phyloP scores from a whole-genome alignment of 129 eudicot genomes.

The Artemisia annua region DNA sequence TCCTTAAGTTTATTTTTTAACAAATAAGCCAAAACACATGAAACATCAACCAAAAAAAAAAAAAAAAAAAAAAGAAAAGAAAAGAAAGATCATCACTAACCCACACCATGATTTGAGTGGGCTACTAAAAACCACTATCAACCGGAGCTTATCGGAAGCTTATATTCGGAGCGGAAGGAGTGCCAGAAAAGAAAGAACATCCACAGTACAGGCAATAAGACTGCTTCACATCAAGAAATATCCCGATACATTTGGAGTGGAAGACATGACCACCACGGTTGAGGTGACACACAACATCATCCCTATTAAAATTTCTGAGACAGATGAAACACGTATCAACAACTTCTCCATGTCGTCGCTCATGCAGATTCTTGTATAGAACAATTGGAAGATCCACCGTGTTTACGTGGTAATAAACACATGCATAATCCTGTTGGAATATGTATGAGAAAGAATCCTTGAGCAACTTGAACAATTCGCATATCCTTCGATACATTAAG shows the following conservation, averaged over 20 bases:
- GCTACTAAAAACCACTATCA: neutral
- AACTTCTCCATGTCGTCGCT: constrained; percentile 9
- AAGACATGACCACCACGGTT: constrained; percentile 24
- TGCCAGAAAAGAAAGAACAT: constrained; percentile 21
- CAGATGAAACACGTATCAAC: constrained; percentile 27
- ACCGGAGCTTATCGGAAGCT: neutral
- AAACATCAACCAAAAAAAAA: too few species aligned
- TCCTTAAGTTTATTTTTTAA: too few species aligned
- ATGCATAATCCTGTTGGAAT: constrained; percentile 6
- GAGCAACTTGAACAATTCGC: constrained; percentile 5
- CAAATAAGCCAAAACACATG: too few species aligned
- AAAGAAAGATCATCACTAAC: neutral
- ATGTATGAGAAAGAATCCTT: neutral
- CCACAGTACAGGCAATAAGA: constrained; percentile 11
- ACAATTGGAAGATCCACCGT: constrained; percentile 22
- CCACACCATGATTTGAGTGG: neutral
- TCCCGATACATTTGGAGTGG: constrained; percentile 19
- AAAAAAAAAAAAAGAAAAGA: too few species aligned
- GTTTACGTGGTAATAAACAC: neutral
- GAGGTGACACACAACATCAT: constrained; percentile 25
- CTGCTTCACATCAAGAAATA: constrained; percentile 9
- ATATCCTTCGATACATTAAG: neutral
- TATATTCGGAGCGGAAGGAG: neutral
- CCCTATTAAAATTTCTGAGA: neutral
- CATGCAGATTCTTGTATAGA: constrained; percentile 14